phyloP scores from a whole-genome alignment of 257 asterid genomes.

The Penstemon davidsonii region DNA sequence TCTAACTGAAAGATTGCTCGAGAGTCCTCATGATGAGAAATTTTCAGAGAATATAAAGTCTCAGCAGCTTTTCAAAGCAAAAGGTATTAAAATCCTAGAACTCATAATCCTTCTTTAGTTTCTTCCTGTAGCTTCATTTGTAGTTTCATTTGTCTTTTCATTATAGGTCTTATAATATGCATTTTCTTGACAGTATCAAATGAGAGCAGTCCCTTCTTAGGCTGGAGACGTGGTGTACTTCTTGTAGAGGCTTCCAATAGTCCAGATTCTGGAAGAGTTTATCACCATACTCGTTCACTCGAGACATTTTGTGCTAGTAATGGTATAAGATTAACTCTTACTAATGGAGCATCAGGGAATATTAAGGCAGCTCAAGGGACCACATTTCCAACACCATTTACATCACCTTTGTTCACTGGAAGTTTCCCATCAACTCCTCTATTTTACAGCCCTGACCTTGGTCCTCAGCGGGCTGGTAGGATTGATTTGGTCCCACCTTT shows the following conservation, averaged over 20 bases:
- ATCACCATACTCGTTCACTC: slow-evolving; percentile 84
- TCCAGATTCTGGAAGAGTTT: slow-evolving; percentile 93
- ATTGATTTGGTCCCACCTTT: slow-evolving; percentile 91
- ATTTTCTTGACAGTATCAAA: slow-evolving; percentile 41
- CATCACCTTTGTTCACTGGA: slow-evolving; percentile 95
- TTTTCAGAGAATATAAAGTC: slow-evolving; percentile 52
- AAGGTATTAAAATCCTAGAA: slow-evolving; percentile 45
- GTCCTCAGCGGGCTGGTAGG: slow-evolving; percentile 67
- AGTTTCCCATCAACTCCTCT: slow-evolving; percentile 92
- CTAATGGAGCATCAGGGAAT: slow-evolving; percentile 55
- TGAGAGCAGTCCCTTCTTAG: slow-evolving; percentile 72
- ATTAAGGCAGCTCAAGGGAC: slow-evolving; percentile 63
- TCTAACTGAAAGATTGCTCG: slow-evolving; percentile 77
- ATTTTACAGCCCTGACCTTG: slow-evolving; percentile 80
- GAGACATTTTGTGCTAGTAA: slow-evolving; percentile 75
- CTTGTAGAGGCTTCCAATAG: slow-evolving; percentile 94
- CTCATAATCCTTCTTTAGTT: slow-evolving; percentile 22
- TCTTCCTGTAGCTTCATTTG: slow-evolving; percentile 18
- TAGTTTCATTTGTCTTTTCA: slow-evolving; percentile 22
- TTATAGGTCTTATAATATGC: slow-evolving; percentile 14
- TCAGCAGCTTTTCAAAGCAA: slow-evolving; percentile 52
- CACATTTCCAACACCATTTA: slow-evolving; percentile 65
- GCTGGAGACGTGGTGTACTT: slow-evolving; percentile 90
- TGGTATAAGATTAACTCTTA: slow-evolving; percentile 65
- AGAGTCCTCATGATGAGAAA: slow-evolving; percentile 78